Evolutionary conservation across 129 eudicot genomes (phyloP).

Genomic region (Lactuca sativa): DNA sequence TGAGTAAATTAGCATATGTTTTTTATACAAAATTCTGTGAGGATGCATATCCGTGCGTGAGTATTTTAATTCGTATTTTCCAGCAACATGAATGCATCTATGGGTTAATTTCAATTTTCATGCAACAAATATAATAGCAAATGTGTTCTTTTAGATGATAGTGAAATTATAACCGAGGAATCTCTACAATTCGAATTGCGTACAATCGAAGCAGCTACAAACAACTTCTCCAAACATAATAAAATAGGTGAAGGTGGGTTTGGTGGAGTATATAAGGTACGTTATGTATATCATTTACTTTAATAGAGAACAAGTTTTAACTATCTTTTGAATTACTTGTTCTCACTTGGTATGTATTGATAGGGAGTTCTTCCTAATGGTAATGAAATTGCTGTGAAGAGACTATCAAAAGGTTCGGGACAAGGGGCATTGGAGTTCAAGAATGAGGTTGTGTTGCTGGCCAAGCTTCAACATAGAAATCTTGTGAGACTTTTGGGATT

Average conservation of each 20-base stretch:
- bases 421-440: conserved; percentile 28
- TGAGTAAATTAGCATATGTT: too few species aligned
- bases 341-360: not conserved
- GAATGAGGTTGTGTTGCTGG: conserved; percentile 29
- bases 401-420: conserved; percentile 28
- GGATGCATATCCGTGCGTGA: too few species aligned
- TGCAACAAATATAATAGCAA: not conserved
- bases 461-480: conserved; percentile 29
- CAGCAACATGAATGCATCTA: too few species aligned
- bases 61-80: too few species aligned
- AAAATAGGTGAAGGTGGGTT: conserved; percentile 52
- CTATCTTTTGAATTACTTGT: too few species aligned
- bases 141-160: conserved; percentile 6
- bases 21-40: too few species aligned
- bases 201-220: conserved; percentile 30
- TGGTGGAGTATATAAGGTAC: conserved; percentile 40
- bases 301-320: too few species aligned
- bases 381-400: conserved; percentile 19
- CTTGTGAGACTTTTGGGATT: conserved; percentile 29
- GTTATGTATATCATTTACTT: too few species aligned
- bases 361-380: conserved; percentile 25
- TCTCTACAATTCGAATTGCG: conserved; percentile 30
- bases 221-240: conserved; percentile 31
- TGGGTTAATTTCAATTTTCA: not conserved
- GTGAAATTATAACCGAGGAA: conserved; percentile 20